Base-by-base conservation (phyloP, 805 yeast genomes). In the Kurtzmaniella cleridarum region DNA sequence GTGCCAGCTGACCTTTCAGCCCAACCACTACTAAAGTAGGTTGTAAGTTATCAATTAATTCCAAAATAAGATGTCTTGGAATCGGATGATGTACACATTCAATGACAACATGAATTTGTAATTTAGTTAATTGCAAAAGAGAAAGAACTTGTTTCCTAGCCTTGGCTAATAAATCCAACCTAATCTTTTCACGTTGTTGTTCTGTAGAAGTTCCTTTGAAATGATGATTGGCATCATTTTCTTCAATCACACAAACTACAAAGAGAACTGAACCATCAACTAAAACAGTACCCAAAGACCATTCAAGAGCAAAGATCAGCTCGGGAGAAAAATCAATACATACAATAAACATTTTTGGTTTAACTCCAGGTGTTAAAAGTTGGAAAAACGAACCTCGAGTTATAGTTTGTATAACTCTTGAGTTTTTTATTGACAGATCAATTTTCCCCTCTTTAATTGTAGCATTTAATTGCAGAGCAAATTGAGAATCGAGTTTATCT, bases 251-350 rank as follows among this genome's bases (percentile, higher is more conserved):
- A 47, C 76, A 75, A 18, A 87, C 78, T 15, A 87, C 76, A 55
- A 84, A 86, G 39, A 89, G 60, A 0, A 89, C 87, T 39, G 88
- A 84, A 0, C 93, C 93, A 52, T 86, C 89, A 16, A 81, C 83
- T 34, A 89, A 69, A 0, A 88, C 82, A 0, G 95, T 77, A 2
- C 97, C 97, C 48, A 90, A 70, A 32, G 89, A 77, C 84, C 96
- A 89, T 51, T 87, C 93, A 16, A 90, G 67, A 0, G 96, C 93
- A 58, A 84, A 84, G 29, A 73, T 70, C 2, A 95, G 81, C 55
- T 88, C 96, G 0, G 87, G 84, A 3, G 91, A 79, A 45, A 84
- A 73, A 56, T 90, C 96, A 66, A 84, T 76, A 52, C 93, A 87
- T 15, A 88, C 73, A 35, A 89, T 61, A 57, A 80, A 87, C 54